Evolutionary conservation across 768 basidiomycete genomes (phyloP), one percentile per base, ranked within the genome.

Genomic region (Termitomyces sp.): DNA sequence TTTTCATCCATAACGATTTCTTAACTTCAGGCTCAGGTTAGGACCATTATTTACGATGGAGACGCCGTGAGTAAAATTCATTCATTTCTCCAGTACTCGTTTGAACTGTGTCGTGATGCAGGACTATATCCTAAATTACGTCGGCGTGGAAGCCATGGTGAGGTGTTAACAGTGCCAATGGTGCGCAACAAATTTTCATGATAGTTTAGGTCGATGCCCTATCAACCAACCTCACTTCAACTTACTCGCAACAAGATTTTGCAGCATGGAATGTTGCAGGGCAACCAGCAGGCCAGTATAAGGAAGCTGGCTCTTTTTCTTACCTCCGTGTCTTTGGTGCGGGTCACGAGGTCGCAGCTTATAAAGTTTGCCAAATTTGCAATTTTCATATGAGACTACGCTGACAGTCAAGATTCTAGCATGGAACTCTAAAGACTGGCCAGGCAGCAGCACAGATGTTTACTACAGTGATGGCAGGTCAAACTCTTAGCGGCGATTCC

Each of bases 71-170:
- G 78, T 68, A 45, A 18, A 39, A 52, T 34, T 40, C 42, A 16
- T 14, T 37, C 36, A 50, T 46, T 55, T 50, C 36, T 57, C 14
- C 16, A 14, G 18, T 18, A 32, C 27, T 16, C 24, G 13, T 30
- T 26, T 54, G 50, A 34, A 14, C 24, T n/a, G 13, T 39, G 30
- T 3, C n/a, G n/a, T n/a, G n/a, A n/a, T n/a, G n/a, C 40, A 74
- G 81, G 81, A 83, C 64, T 82, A 76, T 63, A 80, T 82, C 60
- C 63, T 78, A 51, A 86, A 84, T 68, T 83, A 71, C 64, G 65
- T 74, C 37, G 83, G 84, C 13, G 76, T 84, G 20, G 83, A 85
- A 69, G 76, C 78, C 5, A 82, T 85, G 82, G 82, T 83, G 59
- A 39, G n/a, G 53, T 12, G 5, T 18, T 56, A 10, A 9, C 40